phyloP scores from a whole-genome alignment of 129 eudicot species.

The Lonicera japonica region DNA sequence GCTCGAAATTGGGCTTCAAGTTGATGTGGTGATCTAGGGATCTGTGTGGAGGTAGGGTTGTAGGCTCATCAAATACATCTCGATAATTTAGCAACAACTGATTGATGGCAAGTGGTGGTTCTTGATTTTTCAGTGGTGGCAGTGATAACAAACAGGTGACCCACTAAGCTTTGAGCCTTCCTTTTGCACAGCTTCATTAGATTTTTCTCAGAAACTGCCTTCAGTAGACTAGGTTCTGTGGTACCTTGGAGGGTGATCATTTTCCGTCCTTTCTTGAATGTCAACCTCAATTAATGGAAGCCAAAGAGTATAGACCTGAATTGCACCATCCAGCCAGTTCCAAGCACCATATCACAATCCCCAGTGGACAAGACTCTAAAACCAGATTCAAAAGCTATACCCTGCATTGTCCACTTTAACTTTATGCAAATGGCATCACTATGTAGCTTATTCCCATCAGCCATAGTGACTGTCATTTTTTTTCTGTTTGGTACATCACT shows the following conservation, averaged over 20 bases:
- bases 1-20: background rate
- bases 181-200: background rate
- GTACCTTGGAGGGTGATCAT: background rate
- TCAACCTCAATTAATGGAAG: background rate
- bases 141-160: background rate
- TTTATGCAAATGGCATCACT: background rate
- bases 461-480: background rate
- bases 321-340: background rate
- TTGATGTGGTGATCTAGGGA: background rate
- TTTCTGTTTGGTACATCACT: background rate
- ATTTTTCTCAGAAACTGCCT: background rate
- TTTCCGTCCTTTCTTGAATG: background rate
- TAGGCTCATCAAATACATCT: background rate
- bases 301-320: background rate
- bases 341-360: background rate
- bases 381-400: background rate
- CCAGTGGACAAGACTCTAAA: background rate
- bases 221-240: too few relatives aligned
- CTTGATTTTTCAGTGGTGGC: background rate
- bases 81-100: background rate
- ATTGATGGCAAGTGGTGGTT: background rate
- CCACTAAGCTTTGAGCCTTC: background rate
- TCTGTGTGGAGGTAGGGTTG: background rate
- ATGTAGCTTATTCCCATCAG: background rate
- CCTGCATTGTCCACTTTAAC: slow-evolving; percentile 1